Base-by-base conservation (phyloP, 225 moss, liverwort and hornwort genomes). In the Antitrichia curtipendula region DNA sequence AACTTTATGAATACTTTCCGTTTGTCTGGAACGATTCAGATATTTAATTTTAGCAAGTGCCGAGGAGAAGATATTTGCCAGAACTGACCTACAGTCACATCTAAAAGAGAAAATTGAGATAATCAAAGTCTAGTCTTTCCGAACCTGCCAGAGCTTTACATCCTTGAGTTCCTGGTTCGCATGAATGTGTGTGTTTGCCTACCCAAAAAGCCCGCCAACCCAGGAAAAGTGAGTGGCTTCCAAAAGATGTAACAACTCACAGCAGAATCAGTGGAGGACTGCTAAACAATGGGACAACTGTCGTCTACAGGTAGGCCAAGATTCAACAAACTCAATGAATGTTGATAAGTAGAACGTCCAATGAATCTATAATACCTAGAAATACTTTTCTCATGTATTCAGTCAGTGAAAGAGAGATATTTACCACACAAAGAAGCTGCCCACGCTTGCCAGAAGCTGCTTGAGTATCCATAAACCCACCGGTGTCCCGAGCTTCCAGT, bases 91-190 rank as follows among this genome's bases (percentile, higher is more conserved):
- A 49, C 29, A 50, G 65, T 60, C 59, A 36, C 29, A 66, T 77
- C 25, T 71, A 32, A 24, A 13, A 50, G 83, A 83, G 16, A 58
- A 64, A 38, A 73, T 70, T n/a, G 58, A 85, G 82, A 58, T 41
- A 63, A 23, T 61, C 29, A 43, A 78, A 82, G 78, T 76, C 25
- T 18, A 81, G 61, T 64, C 24, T 73, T 82, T 57, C 60, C 84
- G 75, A 70, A 98, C 98, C 97, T 97, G 96, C 97, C 97, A 97
- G 69, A 97, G 95, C 93, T 97, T 97, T 72, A 97, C 97, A 82
- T 97, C 97, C 89, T 97, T 97, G 53, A 97, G 91, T 88, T 97
- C 97, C 75, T 90, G 96, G 57, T 97, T 97, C 47, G 97, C 97
- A 86, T 97, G 97, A 72, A 96, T 97, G 75, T 96, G 96, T 31